Evolutionary conservation across 176 grass and related monocot species (phyloP).

Genomic region (Alopecurus myosuroides): DNA sequence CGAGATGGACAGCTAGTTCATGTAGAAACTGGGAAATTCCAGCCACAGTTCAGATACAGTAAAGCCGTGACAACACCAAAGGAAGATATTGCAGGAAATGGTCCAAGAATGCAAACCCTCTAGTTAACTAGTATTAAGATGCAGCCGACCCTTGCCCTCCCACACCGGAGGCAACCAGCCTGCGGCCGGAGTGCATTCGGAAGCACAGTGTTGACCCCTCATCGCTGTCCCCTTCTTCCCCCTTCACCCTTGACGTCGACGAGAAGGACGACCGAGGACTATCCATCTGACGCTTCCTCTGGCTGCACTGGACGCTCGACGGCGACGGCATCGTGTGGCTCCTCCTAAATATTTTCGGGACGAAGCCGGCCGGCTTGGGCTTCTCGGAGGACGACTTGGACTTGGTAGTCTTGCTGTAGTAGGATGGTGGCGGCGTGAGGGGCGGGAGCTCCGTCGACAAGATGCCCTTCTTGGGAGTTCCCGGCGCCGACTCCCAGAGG

Average conservation of each 20-base stretch:
- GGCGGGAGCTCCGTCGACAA: constrained; percentile 37
- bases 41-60: neutral
- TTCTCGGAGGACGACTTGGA: constrained; percentile 35
- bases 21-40: neutral
- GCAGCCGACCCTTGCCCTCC: constrained; percentile 10
- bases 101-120: neutral
- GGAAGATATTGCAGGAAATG: neutral
- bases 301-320: neutral
- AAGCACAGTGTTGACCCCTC: constrained; percentile 26
- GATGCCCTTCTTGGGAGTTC: constrained; percentile 53
- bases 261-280: constrained; percentile 50
- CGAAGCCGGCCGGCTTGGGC: constrained; percentile 39
- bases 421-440: constrained; percentile 59
- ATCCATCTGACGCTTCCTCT: constrained; percentile 5
- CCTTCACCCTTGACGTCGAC: constrained; percentile 35
- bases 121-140: neutral
- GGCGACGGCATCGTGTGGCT: constrained; percentile 40
- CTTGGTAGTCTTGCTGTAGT: constrained; percentile 33
- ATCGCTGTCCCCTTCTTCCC: neutral
- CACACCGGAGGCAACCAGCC: constrained; percentile 16
- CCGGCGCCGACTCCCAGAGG: constrained; percentile 58
- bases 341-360: constrained; percentile 42
- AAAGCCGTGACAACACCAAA: neutral
- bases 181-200: constrained; percentile 23
- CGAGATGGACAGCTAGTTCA: neutral